phyloP scores from a whole-genome alignment of 1,139 yeast species.

The Debaryomyces robertsiae region DNA sequence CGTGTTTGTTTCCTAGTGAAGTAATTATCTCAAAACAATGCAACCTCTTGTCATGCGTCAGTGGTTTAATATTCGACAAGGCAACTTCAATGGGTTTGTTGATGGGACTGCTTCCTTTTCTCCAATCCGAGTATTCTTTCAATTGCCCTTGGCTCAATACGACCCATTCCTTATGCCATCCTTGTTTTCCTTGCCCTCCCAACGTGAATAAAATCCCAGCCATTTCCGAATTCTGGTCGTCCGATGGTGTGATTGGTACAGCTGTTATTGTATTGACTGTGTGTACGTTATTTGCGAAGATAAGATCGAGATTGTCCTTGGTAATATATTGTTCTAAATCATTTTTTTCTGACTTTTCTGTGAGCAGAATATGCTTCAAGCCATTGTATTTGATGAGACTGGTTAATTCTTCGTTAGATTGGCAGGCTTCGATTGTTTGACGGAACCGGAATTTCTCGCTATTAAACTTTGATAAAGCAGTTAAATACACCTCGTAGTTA shows the following conservation, averaged over 20 bases:
- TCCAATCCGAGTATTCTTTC: slow-evolving; percentile 80
- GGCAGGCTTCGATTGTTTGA: slow-evolving; percentile 47
- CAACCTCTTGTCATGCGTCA: slow-evolving; percentile 49
- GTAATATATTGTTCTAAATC: slow-evolving; percentile 21
- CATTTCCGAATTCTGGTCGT: slow-evolving; percentile 35
- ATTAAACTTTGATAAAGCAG: slow-evolving; percentile 40
- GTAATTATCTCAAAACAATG: slow-evolving; percentile 78
- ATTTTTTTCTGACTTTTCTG: background rate
- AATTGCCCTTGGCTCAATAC: slow-evolving; percentile 68
- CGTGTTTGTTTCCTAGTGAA: slow-evolving; percentile 66
- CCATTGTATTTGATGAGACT: slow-evolving; percentile 33
- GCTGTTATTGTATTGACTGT: slow-evolving; percentile 8
- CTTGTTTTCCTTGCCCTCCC: slow-evolving; percentile 73
- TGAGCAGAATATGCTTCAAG: slow-evolving; percentile 20
- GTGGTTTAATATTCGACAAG: slow-evolving; percentile 65
- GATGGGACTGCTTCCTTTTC: slow-evolving; percentile 65
- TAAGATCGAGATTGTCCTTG: slow-evolving; percentile 35
- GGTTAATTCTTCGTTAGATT: slow-evolving; percentile 45
- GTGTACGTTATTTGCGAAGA: slow-evolving; percentile 24
- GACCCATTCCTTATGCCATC: slow-evolving; percentile 94
- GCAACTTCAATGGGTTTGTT: slow-evolving; percentile 75
- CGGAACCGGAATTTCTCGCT: slow-evolving; percentile 47
- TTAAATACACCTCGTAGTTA: slow-evolving; percentile 36
- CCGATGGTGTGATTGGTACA: slow-evolving; percentile 8
- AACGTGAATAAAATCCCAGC: slow-evolving; percentile 66